Percentiles rank a stretch among this genome's conserved stretches.
Conservation (phyloP, 495 filamentous ascomycete genomes). For the Pyrenopolyporus hunteri region DNA sequence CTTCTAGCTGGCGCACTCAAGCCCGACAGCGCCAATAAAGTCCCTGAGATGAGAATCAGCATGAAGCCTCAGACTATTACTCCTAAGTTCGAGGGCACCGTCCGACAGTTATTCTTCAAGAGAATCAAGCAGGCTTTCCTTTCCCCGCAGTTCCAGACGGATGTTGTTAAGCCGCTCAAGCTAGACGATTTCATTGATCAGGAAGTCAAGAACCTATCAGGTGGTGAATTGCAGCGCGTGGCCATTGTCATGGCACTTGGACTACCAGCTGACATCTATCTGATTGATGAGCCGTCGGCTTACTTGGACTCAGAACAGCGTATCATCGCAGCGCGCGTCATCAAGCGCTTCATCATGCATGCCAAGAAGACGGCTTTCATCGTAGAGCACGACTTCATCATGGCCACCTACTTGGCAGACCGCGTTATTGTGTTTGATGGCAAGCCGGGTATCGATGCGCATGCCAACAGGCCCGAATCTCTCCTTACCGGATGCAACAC, state of each 20-base stretch:
- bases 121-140: constrained; percentile 97
- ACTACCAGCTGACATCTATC: constrained; percentile 95
- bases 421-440: constrained; percentile 99
- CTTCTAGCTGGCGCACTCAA: constrained; percentile 92
- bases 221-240: constrained; percentile 98
- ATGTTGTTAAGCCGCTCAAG: constrained; percentile 98
- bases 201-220: constrained; percentile 97
- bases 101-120: constrained; percentile 92
- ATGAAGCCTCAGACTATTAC: constrained; percentile 99
- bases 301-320: constrained; percentile 99
- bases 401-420: constrained; percentile 96
- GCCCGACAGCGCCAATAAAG: constrained; percentile 74
- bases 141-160: constrained; percentile 96
- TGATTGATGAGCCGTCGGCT: constrained; percentile 94
- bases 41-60: constrained; percentile 94
- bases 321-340: constrained; percentile 94
- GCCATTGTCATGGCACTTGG: constrained; percentile 96
- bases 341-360: constrained; percentile 99
- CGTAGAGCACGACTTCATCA: constrained; percentile 99
- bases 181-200: constrained; percentile 99
- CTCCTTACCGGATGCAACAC: constrained; percentile 95
- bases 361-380: constrained; percentile 99
- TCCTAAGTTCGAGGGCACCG: constrained; percentile 92
- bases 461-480: constrained; percentile 87
- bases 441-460: constrained; percentile 83